Base-by-base conservation (phyloP, 306 rosid species). In the Pueraria montana region DNA sequence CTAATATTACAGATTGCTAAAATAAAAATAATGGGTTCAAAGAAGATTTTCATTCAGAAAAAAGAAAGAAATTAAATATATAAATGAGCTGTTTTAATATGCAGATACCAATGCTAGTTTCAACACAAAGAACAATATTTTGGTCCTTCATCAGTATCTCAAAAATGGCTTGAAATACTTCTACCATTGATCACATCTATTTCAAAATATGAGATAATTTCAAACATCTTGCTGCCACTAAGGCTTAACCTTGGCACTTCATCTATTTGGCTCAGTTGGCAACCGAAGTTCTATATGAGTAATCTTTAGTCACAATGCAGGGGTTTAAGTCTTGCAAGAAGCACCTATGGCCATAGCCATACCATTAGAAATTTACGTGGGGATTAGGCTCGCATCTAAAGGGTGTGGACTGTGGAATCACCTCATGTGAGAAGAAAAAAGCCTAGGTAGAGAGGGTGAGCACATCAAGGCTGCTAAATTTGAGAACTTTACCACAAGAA, bases 141-240 rank as follows among this genome's bases (percentile, higher is more conserved):
- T 9, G 21, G 55, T 4, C 34, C 78, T 45, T 45, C 43, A 16
- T 30, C 65, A 30, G 26, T 58, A 32, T 56, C 72, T 27, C 65
- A 56, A 83, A 83, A 43, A 27, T 34, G 74, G 67, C 30, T 59
- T 14, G 9, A 52, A 45, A 34, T 27, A 36, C 36, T 17, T 58
- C 40, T 68, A 34, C 27, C 26, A 32, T 64, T 55, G 71, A 82
- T 66, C 77, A 67, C 55, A 46, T 45, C n/a, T 59, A 26, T 50
- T 40, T 23, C 9, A 49, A 40, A 26, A 26, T 4, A 11, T 12
- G 30, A 67, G 71, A 67, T 45, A 32, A 56, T n/a, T 66, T 42
- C 30, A 56, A 59, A 4, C 42, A 76, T 21, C 24, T 21, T 21
- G 32, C 64, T 30, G 40, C 65, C 50, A 68, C n/a, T 58, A 0